Conservation (phyloP, 2,329 filamentous ascomycete genomes). For the Pseudocercospora vitis region DNA sequence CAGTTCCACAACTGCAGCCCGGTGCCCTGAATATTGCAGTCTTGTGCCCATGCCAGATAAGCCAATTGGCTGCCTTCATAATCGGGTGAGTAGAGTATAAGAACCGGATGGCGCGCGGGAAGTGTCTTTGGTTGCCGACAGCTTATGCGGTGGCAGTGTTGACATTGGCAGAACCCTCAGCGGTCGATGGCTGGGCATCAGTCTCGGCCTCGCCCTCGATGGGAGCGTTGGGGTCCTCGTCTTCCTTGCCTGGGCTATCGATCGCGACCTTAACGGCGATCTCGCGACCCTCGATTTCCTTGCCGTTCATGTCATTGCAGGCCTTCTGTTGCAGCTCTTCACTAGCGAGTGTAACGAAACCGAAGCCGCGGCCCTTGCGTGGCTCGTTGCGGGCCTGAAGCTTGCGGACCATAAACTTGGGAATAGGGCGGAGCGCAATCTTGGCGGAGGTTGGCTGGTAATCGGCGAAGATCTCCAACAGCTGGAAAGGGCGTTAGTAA, state of each 20-base stretch:
- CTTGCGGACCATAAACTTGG: conserved; percentile 99
- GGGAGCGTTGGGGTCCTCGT: conserved; percentile 61
- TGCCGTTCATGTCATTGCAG: conserved; percentile 97
- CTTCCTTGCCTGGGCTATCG: conserved; percentile 98
- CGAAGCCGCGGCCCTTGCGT: conserved; percentile 98
- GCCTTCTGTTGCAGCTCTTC: conserved; percentile 98
- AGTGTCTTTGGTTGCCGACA: background rate
- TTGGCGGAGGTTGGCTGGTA: conserved; percentile 94
- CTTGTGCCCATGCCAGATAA: conserved; percentile 28
- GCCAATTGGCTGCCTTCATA: conserved; percentile 23
- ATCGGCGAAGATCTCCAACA: conserved; percentile 92
- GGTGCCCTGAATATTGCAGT: conserved; percentile 21
- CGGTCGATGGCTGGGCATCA: conserved; percentile 36
- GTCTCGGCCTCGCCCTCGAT: conserved; percentile 43
- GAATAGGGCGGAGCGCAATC: conserved; percentile 97
- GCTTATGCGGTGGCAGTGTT: conserved; percentile 32
- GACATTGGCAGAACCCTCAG: conserved; percentile 39
- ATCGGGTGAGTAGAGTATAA: conserved; percentile 19
- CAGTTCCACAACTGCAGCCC: conserved; percentile 17
- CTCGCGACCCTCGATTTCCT: conserved; percentile 97
- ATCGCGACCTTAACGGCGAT: conserved; percentile 99
- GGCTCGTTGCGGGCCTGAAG: conserved; percentile 96
- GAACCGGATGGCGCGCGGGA: conserved; percentile 14
- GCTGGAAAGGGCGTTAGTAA: conserved; percentile 55
- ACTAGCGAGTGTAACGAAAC: conserved; percentile 92